These are phyloP conservation scores for Hondaea fermentalgiana DNA, from an alignment of 108 stramenopile species.

Conservation along the genomic window DNA sequence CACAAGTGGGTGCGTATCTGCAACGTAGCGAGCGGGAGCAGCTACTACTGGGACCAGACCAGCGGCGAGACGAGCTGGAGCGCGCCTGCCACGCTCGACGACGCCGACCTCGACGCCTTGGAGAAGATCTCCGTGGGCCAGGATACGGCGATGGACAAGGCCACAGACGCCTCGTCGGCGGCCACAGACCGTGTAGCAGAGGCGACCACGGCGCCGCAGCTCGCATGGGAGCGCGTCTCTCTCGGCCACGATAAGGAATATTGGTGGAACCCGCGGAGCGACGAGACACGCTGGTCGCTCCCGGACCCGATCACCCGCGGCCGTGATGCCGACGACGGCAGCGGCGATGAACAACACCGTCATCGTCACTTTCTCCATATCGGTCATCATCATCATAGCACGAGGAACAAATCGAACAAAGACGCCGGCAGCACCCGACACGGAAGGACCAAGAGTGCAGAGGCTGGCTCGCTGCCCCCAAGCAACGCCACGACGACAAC, in stretches of 20 bases:
- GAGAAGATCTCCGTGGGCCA: neutral
- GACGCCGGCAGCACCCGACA: no score
- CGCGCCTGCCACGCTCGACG: neutral
- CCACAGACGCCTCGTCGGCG: neutral
- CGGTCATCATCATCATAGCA: no score
- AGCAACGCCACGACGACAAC: no score
- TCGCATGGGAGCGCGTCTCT: neutral
- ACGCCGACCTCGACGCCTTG: neutral
- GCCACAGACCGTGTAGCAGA: neutral
- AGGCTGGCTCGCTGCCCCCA: no score
- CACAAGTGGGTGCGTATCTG: neutral
- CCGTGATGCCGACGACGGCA: neutral
- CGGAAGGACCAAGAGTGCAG: no score
- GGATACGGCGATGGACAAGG: no score
- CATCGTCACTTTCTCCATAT: no score
- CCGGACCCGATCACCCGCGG: neutral
- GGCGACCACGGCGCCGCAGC: neutral
- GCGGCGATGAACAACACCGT: no score
- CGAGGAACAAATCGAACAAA: no score
- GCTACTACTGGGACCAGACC: neutral
- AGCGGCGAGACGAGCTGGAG: neutral
- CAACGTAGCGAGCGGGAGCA: neutral
- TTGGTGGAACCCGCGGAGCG: neutral
- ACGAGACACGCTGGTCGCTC: slow-evolving; percentile 9
- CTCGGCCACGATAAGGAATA: neutral